A percentile compares a stretch with the other conserved stretches of the same genome.
Evolutionary conservation across 495 filamentous ascomycete species (phyloP).

Genomic region (Lepraria neglecta): DNA sequence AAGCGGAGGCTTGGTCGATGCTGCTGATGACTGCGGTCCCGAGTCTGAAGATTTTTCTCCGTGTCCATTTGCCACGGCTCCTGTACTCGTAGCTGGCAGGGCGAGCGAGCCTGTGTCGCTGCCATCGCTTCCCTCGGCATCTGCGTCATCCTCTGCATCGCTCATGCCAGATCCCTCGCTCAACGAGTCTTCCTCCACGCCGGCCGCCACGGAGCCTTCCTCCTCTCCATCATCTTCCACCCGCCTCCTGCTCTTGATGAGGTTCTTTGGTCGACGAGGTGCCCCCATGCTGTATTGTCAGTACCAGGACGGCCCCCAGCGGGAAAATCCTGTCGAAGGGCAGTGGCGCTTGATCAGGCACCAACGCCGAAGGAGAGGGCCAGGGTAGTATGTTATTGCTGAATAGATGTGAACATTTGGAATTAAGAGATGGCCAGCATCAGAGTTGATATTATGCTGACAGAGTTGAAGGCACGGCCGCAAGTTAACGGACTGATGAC

Average conservation of each 20-base stretch:
- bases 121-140: slow-evolving; percentile 64
- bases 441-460: slow-evolving; percentile 3
- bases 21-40: slow-evolving; percentile 28
- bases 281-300: slow-evolving; percentile 46
- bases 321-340: not conserved
- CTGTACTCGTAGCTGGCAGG: slow-evolving; percentile 35
- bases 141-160: slow-evolving; percentile 72
- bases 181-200: slow-evolving; percentile 73
- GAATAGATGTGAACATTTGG: slow-evolving; percentile 5
- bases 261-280: slow-evolving; percentile 55
- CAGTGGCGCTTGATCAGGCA: slow-evolving; percentile 22
- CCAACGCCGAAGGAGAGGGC: slow-evolving; percentile 15
- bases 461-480: not conserved
- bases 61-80: slow-evolving; percentile 38
- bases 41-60: slow-evolving; percentile 36
- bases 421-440: slow-evolving; percentile 18
- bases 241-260: slow-evolving; percentile 68
- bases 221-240: slow-evolving; percentile 73
- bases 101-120: slow-evolving; percentile 59
- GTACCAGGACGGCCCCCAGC: not conserved
- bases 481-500: slow-evolving; percentile 17
- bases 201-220: slow-evolving; percentile 57
- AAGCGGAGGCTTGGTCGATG: slow-evolving; percentile 19
- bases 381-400: slow-evolving; percentile 3
- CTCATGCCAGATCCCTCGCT: slow-evolving; percentile 72